Base-by-base conservation (phyloP, 1,284 basidiomycete genomes). In the Boletellus sp. region DNA sequence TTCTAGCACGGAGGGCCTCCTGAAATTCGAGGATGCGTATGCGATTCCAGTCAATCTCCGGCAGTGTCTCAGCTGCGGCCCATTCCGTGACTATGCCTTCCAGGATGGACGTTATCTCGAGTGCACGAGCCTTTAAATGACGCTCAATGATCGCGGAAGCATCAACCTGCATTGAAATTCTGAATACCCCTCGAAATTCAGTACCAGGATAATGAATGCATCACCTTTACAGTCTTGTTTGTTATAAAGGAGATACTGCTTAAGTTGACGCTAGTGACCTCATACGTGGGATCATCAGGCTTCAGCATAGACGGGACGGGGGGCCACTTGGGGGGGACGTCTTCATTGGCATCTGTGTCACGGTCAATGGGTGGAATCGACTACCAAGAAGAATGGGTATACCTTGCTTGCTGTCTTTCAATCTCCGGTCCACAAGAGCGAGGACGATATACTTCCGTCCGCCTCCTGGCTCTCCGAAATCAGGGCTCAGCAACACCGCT, bases 21-120 rank as follows among this genome's bases (percentile, higher is more conserved):
- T 97, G 92, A 66, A 99, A 96, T 51, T 99, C 94, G 14, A 99
- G 69, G n/a, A 82, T 74, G 35, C 86, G 80, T 56, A 94, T 75
- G 43, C 87, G 82, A 38, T 73, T 73, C 94, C 94, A 98, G 49
- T 93, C 91, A 7, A 85, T 77, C 63, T 95, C 93, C 5, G 82
- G 79, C 17, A 92, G 70, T 5, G 59, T 59, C 8, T 70, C 66
- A 2, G 57, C 53, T 2, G 61, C 49, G n/a, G 69, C 55, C 84
- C 86, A 86, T 50, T 84, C 80, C 11, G 73, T 60, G 11, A 80
- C 69, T 2, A 84, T 54, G 0, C 50, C 62, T 41, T 76, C 70
- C n/a, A 94, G 67, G 3, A 61, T 56, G 5, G 67, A 55, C 14
- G 79, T 69, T 5, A 70, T 76, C 13, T 78, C 74, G 13, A 73